Percentiles rank a stretch among this genome's conserved stretches.
These are phyloP conservation scores for Colletotrichum plurivorum DNA, from an alignment of 2,329 filamentous ascomycete genomes.

Conservation along the genomic window DNA sequence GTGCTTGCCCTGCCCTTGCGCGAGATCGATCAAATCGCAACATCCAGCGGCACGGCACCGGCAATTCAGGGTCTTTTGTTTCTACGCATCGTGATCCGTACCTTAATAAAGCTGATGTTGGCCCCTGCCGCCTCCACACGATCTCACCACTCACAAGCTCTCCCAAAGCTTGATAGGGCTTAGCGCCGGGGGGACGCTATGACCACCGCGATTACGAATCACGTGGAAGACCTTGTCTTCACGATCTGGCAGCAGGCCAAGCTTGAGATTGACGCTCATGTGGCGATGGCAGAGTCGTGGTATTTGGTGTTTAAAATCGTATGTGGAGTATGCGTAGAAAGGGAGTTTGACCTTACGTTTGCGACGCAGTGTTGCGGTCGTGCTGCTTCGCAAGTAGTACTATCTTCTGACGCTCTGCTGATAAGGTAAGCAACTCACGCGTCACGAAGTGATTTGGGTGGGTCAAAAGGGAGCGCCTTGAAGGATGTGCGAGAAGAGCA, in stretches of 20 bases:
- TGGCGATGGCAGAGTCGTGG: no score
- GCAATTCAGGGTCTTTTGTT: conserved; percentile 27
- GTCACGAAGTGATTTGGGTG: not conserved
- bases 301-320: no score
- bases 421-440: not conserved
- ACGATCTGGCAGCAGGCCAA: conserved; percentile 3
- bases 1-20: conserved; percentile 24
- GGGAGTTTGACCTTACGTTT: no score
- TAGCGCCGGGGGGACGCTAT: conserved; percentile 47
- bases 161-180: conserved; percentile 44
- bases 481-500: conserved; percentile 32
- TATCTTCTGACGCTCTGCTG: not conserved
- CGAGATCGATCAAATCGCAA: conserved; percentile 5
- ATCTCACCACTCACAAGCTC: conserved; percentile 28
- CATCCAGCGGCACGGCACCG: conserved; percentile 21
- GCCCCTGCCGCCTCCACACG: conserved; percentile 37
- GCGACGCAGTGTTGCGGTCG: not conserved
- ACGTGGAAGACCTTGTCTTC: conserved; percentile 40
- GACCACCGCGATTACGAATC: conserved; percentile 45
- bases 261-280: not conserved
- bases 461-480: not conserved
- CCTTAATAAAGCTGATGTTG: conserved; percentile 12
- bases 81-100: not conserved
- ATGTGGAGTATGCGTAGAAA: no score
- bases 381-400: not conserved